phyloP scores from a whole-genome alignment of 768 basidiomycete species.

The Suillus placidus region DNA sequence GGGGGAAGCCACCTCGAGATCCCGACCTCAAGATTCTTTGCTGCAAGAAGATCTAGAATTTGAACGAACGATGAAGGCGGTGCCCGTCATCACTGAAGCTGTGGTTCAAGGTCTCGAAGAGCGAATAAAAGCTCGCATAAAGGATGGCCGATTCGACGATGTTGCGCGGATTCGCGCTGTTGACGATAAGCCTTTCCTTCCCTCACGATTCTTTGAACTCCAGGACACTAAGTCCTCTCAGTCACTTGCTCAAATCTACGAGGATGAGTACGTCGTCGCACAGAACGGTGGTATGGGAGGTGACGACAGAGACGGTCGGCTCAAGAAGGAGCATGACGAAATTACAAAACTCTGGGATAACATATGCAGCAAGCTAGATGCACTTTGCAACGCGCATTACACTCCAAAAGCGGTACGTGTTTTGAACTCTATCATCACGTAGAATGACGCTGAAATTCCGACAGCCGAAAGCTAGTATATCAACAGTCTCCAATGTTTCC shows the following conservation, averaged over 20 bases:
- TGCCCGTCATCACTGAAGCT: conserved; percentile 90
- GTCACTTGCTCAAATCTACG: conserved; percentile 95
- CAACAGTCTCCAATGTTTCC: conserved; percentile 79
- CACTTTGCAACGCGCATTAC: conserved; percentile 93
- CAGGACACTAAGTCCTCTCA: conserved; percentile 87
- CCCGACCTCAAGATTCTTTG: conserved; percentile 88
- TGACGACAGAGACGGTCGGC: conserved; percentile 87
- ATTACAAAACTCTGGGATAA: conserved; percentile 83
- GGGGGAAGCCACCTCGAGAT: conserved; percentile 84
- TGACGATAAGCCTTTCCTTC: conserved; percentile 88
- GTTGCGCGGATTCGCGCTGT: conserved; percentile 79
- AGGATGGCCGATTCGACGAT: conserved; percentile 87
- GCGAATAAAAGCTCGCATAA: conserved; percentile 85
- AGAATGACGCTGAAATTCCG: conserved; percentile 3
- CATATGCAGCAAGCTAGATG: conserved; percentile 87
- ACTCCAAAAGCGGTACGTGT: conserved; percentile 85
- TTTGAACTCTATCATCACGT: conserved; percentile 1
- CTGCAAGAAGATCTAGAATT: conserved; percentile 95
- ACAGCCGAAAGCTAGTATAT: conserved; percentile 88
- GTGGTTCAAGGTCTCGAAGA: conserved; percentile 82
- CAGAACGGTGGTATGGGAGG: conserved; percentile 53
- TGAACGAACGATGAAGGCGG: conserved; percentile 84
- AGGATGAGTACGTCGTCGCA: conserved; percentile 82
- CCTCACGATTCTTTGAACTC: conserved; percentile 86
- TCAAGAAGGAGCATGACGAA: conserved; percentile 87